A percentile compares a stretch with the other conserved stretches of the same genome.
These are phyloP conservation scores for Cercospora sojina DNA, from an alignment of 2,329 filamentous ascomycete genomes.

Conservation along the genomic window DNA sequence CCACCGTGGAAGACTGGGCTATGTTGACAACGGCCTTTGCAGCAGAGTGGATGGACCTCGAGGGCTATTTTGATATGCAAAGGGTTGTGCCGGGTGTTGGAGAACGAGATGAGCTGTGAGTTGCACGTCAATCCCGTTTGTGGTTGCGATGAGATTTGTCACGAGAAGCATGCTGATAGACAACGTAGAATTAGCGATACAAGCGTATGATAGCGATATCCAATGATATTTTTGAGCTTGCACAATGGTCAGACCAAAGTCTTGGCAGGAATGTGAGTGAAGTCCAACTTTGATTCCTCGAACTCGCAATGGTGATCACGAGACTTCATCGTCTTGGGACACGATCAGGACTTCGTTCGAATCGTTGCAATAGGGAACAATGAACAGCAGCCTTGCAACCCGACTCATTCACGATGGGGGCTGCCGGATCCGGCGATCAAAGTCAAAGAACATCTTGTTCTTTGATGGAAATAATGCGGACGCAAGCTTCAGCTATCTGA, in stretches of 20 bases:
- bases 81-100: constrained; percentile 9
- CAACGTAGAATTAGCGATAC: neutral
- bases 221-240: neutral
- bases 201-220: neutral
- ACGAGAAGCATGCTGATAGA: neutral
- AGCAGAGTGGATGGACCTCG: constrained; percentile 88
- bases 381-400: neutral
- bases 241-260: neutral
- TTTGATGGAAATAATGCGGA: neutral
- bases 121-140: constrained; percentile 1
- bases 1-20: constrained; percentile 83
- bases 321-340: neutral
- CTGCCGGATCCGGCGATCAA: neutral
- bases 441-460: neutral
- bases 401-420: neutral
- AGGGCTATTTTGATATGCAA: constrained; percentile 49
- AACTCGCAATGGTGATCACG: neutral
- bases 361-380: neutral
- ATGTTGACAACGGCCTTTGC: constrained; percentile 79
- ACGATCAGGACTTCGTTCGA: neutral
- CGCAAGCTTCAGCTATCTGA: neutral
- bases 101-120: constrained; percentile 26
- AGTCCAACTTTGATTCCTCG: neutral
- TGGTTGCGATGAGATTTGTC: neutral
- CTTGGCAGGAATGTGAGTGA: constrained; percentile 8